These are phyloP conservation scores for Xylariaceae sp. DNA, from an alignment of 2,329 filamentous ascomycete species.

Conservation along the genomic window DNA sequence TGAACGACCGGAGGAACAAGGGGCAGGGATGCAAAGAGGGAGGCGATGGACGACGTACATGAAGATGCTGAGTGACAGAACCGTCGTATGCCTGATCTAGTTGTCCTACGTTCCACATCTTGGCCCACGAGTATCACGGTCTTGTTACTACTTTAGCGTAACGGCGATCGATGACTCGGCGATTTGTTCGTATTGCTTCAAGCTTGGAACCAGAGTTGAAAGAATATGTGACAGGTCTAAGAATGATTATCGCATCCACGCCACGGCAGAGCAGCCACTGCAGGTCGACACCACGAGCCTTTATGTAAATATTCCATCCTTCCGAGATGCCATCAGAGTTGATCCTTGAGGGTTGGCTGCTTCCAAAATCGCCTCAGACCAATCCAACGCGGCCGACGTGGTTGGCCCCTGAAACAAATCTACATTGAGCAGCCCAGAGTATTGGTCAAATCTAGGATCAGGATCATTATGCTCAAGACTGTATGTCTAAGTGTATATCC, in stretches of 20 bases:
- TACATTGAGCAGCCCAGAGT: constrained; percentile 14
- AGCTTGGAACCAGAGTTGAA: constrained; percentile 2
- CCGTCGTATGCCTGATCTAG: constrained; percentile 21
- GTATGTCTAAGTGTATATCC: constrained; percentile 12
- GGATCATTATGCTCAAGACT: constrained; percentile 19
- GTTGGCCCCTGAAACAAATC: constrained; percentile 17
- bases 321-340: constrained; percentile 5
- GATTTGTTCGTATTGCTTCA: constrained; percentile 4
- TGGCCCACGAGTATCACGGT: constrained; percentile 11
- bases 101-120: constrained; percentile 26
- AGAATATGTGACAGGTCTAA: constrained; percentile 7
- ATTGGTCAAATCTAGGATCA: constrained; percentile 13
- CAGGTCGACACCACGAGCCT: constrained; percentile 10
- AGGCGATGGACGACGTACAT: constrained; percentile 20
- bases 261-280: constrained; percentile 5
- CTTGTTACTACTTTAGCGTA: neutral
- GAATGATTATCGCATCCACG: constrained; percentile 10
- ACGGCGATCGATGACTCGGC: constrained; percentile 2
- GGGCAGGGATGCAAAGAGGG: neutral
- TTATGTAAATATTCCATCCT: constrained; percentile 20
- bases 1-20: neutral
- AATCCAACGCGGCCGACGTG: constrained; percentile 12
- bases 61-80: constrained; percentile 19
- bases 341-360: constrained; percentile 7
- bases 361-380: constrained; percentile 9